Base-by-base conservation (phyloP, 208 protist species). In the Acanthamoeba triangularis region DNA sequence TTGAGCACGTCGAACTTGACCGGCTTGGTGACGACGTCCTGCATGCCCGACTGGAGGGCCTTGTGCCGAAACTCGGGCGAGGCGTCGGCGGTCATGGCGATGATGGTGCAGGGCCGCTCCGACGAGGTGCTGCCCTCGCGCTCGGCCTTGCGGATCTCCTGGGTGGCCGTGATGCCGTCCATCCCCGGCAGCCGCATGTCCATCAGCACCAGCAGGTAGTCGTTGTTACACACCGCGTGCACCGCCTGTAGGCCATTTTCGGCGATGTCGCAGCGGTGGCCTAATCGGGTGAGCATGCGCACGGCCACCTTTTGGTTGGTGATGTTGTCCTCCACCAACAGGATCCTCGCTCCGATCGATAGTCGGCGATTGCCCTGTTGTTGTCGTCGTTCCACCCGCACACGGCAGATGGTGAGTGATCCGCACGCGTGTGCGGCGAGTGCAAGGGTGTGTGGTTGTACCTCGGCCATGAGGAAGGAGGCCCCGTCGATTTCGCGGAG, bases 131-230 rank as follows among this genome's bases (percentile, higher is more conserved):
- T 2, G 16, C 72, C 72, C 25, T 82, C 72, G 37, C 41, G 72
- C 37, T 82, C 72, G 41, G 72, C 72, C 41, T 82, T 82, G 11
- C 72, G 25, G 72, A 82, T 82, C 35, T 90, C 52, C 28, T 90
- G 44, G 2, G 82, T 90, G 82, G 82, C 82, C 14, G 44, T 65
- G 52, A 67, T 18, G 47, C 82, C 82, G 82, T 90, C 82, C 82
- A 90, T 90, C 13, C 44, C 54, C 52, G 82, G 82, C 82, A 90
- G 44, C 28, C 52, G 52, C 82, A 90, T 56, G 82, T 90, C 82
- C 82, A 90, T 90, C 82, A 90, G 30, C 82, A 90, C 82, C 82
- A 90, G 49, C 37, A 82, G 72, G 33, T 82, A 82, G 37, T 82
- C 72, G 41, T 82, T 82, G 72, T 82, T 82, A 28, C 72, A 82